Base-by-base conservation (phyloP, 2,329 filamentous ascomycete genomes). In the Pseudogymnoascus sp. region DNA sequence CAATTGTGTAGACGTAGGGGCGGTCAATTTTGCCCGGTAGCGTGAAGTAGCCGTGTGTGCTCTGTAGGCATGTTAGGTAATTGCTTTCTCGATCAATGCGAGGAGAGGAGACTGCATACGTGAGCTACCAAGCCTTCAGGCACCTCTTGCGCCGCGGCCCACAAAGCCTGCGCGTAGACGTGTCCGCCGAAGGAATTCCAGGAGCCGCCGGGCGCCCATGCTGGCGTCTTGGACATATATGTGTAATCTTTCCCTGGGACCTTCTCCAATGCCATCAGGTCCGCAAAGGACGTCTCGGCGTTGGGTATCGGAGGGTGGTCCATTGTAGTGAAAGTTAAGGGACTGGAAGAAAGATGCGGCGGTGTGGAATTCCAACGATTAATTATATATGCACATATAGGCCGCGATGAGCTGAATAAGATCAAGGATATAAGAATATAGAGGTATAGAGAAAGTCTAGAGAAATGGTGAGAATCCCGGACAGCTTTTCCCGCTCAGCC, bases 31-130 rank as follows among this genome's bases (percentile, higher is more conserved):
- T 70, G 4, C 80, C 83, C 0, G 75, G 73, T 21, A 79, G 76
- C 2, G 80, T 80, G 69, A 85, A 86, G 68, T 78, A 81, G 7
- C 81, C 83, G 68, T 84, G 80, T 21, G 85, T 81, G 7, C 62
- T 64, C 59, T 65, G 47, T 36, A 5, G 26, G 23, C 5, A 6
- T 37, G 47, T 29, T 12, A 62, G 18, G 3, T 4, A 62, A 14
- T 4, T 31, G 31, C n/a, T 61, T 54, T 5, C 26, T 31, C 11
- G 51, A 59, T 37, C 31, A 61, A 39, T 42, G 16, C 14, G 36
- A n/a, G 36, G 47, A 63, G 10, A 64, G 54, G 29, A 6, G n/a
- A 47, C 26, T n/a, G 69, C 77, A 65, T 73, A 79, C 78, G 70
- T 80, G 78, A 59, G 79, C 73, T 29, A 75, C 74, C 37, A 74